These are phyloP conservation scores for Neofusicoccum cordaticola DNA, from an alignment of 2,329 filamentous ascomycete genomes.

Conservation along the genomic window DNA sequence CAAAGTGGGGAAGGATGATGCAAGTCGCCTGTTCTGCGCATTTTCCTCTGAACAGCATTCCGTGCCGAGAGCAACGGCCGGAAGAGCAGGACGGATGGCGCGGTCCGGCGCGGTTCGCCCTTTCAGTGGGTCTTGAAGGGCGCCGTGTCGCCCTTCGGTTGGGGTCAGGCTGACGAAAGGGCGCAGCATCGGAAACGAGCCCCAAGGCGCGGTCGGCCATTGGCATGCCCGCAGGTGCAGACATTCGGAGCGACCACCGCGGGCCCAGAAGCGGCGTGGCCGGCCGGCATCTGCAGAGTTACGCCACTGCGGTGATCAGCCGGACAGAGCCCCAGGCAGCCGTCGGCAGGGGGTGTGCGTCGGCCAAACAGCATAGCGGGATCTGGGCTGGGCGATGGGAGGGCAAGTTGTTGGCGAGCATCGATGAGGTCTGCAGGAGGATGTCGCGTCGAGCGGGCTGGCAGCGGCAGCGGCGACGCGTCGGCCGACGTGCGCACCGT, in stretches of 20 bases:
- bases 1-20: not conserved
- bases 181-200: not conserved
- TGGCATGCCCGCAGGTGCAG: not conserved
- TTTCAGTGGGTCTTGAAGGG: not conserved
- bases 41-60: not conserved
- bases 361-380: not conserved
- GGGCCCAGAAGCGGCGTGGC: not conserved
- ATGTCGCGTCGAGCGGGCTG: not conserved
- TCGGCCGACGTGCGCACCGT: not conserved
- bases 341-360: not conserved
- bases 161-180: not conserved
- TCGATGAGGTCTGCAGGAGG: not conserved
- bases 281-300: not conserved
- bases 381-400: not conserved
- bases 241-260: not conserved
- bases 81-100: too few relatives aligned
- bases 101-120: not conserved
- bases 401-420: not conserved
- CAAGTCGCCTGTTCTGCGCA: not conserved
- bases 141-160: not conserved
- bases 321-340: not conserved
- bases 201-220: not conserved
- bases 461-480: not conserved
- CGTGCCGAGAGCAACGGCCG: not conserved
- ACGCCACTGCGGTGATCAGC: constrained; percentile 1